Base-by-base conservation (phyloP, 768 basidiomycete species). In the Tricholoma bakamatsutake region DNA sequence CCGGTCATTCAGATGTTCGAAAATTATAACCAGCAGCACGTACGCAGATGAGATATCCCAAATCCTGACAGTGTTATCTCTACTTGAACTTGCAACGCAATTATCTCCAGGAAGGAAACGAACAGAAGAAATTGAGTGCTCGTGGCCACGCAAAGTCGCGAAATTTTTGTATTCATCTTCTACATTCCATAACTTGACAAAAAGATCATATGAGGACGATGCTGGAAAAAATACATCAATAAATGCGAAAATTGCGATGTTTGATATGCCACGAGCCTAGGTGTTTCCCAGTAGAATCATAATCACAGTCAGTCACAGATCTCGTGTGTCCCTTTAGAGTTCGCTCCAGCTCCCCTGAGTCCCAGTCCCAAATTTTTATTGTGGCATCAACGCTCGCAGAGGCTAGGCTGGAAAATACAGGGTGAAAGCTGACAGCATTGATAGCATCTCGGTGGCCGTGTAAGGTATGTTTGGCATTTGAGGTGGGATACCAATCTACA, bases 361-460 rank as follows among this genome's bases (percentile, higher is more conserved):
- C 87, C 87, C 87, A 89, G 59, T 89, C 87, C 86, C 87, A 89
- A 5, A 89, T 77, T 71, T 87, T 87, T 56, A 89, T 73, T 1
- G 79, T 87, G 47, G 82, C 72, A 59, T 89, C 87, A 60, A 85
- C 85, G 60, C 82, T 84, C 9, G 84, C 83, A 27, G 79, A 80
- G 13, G 81, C 88, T 33, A 89, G 62, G 0, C 82, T 66, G n/a
- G 77, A 82, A 71, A 82, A 88, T n/a, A 80, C 68, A 0, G 87
- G 87, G 65, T 88, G 87, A 64, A 88, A 89, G 0, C 81, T 76
- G 15, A 88, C 77, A 45, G 76, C 71, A 11, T 80, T 85, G 51
- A 86, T 74, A 48, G 77, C 78, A 33, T 74, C 72, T 43, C 84
- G 74, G 62, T 87, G 85, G 4, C 84, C 83, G 1, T 68, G 65